phyloP scores from a whole-genome alignment of 345 rosid genomes.

The Euphorbia peplus region DNA sequence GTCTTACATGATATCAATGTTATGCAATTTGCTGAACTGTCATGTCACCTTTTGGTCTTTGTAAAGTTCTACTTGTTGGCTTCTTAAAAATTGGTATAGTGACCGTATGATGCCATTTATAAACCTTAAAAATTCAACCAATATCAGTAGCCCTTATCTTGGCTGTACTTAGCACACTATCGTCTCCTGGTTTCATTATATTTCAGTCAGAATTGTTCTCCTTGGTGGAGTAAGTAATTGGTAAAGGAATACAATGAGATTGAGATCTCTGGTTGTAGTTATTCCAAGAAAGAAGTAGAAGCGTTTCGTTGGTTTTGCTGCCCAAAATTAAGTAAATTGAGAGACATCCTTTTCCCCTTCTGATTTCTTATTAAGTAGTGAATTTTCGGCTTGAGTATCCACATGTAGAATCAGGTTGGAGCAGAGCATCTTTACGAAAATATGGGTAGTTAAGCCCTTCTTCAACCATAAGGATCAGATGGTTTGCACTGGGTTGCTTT shows the following conservation, averaged over 20 bases:
- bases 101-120: not conserved
- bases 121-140: not conserved
- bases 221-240: not conserved
- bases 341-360: not conserved
- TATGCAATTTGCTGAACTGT: not conserved
- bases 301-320: not conserved
- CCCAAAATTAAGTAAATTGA: not conserved
- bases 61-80: not conserved
- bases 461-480: not conserved
- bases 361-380: not conserved
- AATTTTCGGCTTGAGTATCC: not conserved
- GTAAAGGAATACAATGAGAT: conserved; percentile 1
- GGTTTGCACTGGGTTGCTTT: not conserved
- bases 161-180: not conserved
- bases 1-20: not conserved
- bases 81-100: not conserved
- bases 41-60: not conserved
- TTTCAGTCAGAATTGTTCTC: not conserved
- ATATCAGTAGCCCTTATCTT: not conserved
- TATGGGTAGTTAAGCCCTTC: not conserved
- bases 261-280: conserved; percentile 2
- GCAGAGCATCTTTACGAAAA: not conserved
- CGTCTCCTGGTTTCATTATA: not conserved
- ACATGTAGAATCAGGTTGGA: not conserved
- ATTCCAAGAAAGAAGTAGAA: not conserved